Conservation (phyloP, 1,284 basidiomycete species). For the Pseudozyma hubeiensis region DNA sequence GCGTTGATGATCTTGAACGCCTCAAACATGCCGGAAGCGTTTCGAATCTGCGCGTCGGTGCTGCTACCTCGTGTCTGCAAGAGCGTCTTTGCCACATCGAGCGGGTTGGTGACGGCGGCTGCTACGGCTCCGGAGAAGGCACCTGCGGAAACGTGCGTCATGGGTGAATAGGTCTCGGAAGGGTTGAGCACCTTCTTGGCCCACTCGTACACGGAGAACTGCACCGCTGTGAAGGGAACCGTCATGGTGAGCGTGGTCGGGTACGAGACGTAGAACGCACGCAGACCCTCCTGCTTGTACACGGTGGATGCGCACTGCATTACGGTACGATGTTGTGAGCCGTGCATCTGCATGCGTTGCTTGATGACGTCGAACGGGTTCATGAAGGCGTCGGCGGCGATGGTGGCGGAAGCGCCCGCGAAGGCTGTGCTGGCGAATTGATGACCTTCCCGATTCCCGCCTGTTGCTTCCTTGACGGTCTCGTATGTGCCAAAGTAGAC, state of each 20-base stretch:
- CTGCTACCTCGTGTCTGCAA: slow-evolving; percentile 92
- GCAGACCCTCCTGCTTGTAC: slow-evolving; percentile 84
- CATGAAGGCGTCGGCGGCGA: slow-evolving; percentile 97
- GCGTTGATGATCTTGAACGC: slow-evolving; percentile 89
- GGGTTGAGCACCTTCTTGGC: slow-evolving; percentile 90
- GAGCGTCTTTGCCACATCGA: slow-evolving; percentile 98
- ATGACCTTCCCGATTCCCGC: slow-evolving; percentile 84
- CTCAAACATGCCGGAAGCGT: slow-evolving; percentile 85
- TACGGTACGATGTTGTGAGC: slow-evolving; percentile 88
- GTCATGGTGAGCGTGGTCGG: slow-evolving; percentile 94
- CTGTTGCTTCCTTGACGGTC: slow-evolving; percentile 89
- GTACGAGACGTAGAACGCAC: slow-evolving; percentile 97
- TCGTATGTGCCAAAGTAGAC: slow-evolving; percentile 98
- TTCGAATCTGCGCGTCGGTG: slow-evolving; percentile 82
- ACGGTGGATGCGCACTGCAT: slow-evolving; percentile 83
- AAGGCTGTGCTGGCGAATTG: slow-evolving; percentile 86
- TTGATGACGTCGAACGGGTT: slow-evolving; percentile 99
- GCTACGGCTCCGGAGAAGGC: slow-evolving; percentile 93
- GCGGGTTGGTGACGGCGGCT: slow-evolving; percentile 92
- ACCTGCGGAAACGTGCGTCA: slow-evolving; percentile 89
- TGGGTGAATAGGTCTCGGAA: slow-evolving; percentile 84
- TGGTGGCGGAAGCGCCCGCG: slow-evolving; percentile 93
- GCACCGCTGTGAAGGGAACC: slow-evolving; percentile 97
- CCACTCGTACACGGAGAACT: slow-evolving; percentile 97
- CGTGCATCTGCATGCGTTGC: slow-evolving; percentile 97